These are phyloP conservation scores for Achlya hypogyna DNA, from an alignment of 352 stramenopile genomes.

Conservation along the genomic window DNA sequence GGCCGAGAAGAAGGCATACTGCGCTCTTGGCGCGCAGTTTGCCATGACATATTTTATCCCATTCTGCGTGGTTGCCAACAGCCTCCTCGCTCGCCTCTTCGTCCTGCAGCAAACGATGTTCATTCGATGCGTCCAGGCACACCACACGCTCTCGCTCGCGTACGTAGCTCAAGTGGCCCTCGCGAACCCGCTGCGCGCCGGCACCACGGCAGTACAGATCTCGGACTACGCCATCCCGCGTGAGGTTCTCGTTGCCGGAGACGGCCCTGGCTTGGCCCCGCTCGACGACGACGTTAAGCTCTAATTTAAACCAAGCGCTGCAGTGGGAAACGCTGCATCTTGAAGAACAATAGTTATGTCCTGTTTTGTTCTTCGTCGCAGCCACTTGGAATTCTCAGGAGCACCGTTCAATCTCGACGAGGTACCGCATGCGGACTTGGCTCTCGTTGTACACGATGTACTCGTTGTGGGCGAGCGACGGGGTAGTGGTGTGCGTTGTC, in stretches of 20 bases:
- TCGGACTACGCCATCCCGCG: slow-evolving; percentile 46
- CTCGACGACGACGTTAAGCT: too few species aligned
- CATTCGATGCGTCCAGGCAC: slow-evolving; percentile 46
- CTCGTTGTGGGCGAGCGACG: slow-evolving; percentile 38
- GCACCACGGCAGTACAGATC: slow-evolving; percentile 60
- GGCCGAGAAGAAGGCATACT: slow-evolving; percentile 68
- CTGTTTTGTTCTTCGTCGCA: too few species aligned
- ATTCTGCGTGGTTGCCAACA: slow-evolving; percentile 71
- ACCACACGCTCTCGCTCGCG: slow-evolving; percentile 54
- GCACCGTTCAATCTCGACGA: slow-evolving; percentile 75
- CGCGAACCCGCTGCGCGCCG: slow-evolving; percentile 68
- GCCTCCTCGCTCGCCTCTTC: slow-evolving; percentile 50
- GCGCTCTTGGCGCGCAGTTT: slow-evolving; percentile 58
- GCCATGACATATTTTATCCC: slow-evolving; percentile 84
- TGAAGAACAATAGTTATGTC: too few species aligned
- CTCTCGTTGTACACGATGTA: slow-evolving; percentile 69
- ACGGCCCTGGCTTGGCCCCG: slow-evolving; percentile 24
- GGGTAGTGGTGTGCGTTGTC: background rate
- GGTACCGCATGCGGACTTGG: slow-evolving; percentile 60
- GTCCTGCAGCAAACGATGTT: slow-evolving; percentile 56
- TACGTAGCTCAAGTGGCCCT: slow-evolving; percentile 76
- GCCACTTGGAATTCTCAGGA: too few species aligned
- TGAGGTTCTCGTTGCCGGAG: slow-evolving; percentile 40
- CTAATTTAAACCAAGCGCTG: too few species aligned
- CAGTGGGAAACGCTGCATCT: too few species aligned